Evolutionary conservation across 371 early-diverging fungal species (phyloP), one percentile per base, ranked within the genome.

Genomic region (Circinella minor): DNA sequence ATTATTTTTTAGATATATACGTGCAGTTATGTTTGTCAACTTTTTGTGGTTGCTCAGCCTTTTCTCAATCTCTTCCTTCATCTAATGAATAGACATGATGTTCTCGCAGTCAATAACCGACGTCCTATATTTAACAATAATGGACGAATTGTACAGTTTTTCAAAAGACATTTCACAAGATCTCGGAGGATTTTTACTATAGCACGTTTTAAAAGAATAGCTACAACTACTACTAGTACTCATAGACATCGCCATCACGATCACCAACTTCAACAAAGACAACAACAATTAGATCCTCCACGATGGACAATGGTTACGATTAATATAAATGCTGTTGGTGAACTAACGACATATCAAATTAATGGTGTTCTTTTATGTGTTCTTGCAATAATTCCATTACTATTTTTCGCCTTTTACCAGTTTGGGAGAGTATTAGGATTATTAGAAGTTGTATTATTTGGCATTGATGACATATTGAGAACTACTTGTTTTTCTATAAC

Each of bases 371-470:
- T 69, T 6, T 3, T 69, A 13, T 54, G 69, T 34, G 63, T 43
- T 15, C 36, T 69, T 14, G 27, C 62, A 18, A 37, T 27, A 6
- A 15, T 69, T 1, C 20, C 39, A 4, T 55, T 69, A 27, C 39
- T 69, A 15, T 69, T 69, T 34, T 69, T 63, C 37, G 57, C 55
- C 11, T 69, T 47, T 27, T 69, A 69, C 47, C 69, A 69, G 39
- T 20, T 62, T 15, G 69, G 69, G 0, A 49, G 69, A 39, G 36
- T 69, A 11, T 8, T 69, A 15, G 55, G 55, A 36, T 7, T 69
- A 13, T 7, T 69, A 20, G 69, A 69, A 55, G 27, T 55, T 14
- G 15, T 63, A 38, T 34, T 69, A 17, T 63, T 63, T 63, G 63
- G 69, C 1, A 20, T 63, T 11, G 63, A 69, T 36, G 69, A 69